Evolutionary conservation across 495 filamentous ascomycete genomes (phyloP), one percentile per base, ranked within the genome.

Genomic region (Apodospora peruviana): DNA sequence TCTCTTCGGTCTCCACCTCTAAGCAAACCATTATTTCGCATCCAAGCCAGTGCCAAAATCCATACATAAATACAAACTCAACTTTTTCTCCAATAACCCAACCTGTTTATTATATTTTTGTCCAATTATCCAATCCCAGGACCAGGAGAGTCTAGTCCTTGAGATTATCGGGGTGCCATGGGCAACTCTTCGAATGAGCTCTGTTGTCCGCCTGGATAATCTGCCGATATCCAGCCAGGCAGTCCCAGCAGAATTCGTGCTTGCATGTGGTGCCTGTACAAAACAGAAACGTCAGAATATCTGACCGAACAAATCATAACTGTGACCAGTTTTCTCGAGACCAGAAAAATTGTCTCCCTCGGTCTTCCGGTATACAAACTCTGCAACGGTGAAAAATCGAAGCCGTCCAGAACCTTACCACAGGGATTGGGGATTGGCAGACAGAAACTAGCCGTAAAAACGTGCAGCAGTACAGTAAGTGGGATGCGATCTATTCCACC

Each of bases 241-340:
- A 64, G 21, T 56, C 49, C 52, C 50, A 64, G 52, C 60, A 64
- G 37, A 63, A 63, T 3, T 43, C 45, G 37, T 58, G 47, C 18
- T 40, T 42, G 34, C 60, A 63, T 29, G 10, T 40, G 10, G 35
- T 36, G 19, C 60, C 57, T 63, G 43, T 23, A 29, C 19, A 5
- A 37, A 36, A 27, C 27, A 2, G 45, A 45, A 44, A 18, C 14
- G 16, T 38, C 38, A 51, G 54, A 16, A 18, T n/a, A 40, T 14
- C n/a, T n/a, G n/a, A n/a, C n/a, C n/a, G 37, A 2, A 40, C 14
- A 40, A 40, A 40, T 40, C 18, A 20, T 8, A 14, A 40, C 14
- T 16, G 37, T 9, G 9, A 8, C 37, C 37, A 40, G 32, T 35
- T n/a, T 35, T 35, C 32, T n/a, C 16, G 11, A 41, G 2, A 41